Percentiles rank a stretch among this genome's conserved stretches.
phyloP scores from a whole-genome alignment of 2,329 filamentous ascomycete species.

The Fusarium austroafricanum region DNA sequence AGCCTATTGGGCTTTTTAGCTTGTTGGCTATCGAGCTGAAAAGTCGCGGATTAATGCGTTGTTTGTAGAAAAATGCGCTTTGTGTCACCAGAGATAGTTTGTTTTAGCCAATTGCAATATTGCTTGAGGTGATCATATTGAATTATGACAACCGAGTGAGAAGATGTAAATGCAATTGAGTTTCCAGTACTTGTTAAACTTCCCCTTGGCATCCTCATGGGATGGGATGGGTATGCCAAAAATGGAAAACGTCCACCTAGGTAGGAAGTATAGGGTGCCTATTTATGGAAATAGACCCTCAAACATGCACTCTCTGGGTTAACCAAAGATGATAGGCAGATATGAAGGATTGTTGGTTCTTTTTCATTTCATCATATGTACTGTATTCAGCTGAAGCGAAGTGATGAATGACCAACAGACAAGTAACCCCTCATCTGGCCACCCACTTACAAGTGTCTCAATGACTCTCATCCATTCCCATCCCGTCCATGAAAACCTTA shows the following conservation, averaged over 20 bases:
- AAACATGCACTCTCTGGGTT: not conserved
- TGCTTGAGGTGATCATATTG: not conserved
- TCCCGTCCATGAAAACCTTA: slow-evolving; percentile 6
- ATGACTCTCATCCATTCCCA: not conserved
- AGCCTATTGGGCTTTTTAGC: not conserved
- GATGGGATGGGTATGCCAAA: not conserved
- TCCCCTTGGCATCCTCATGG: no score
- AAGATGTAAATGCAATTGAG: not conserved
- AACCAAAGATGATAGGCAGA: not conserved
- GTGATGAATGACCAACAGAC: not conserved
- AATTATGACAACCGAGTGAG: no score
- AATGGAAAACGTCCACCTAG: not conserved
- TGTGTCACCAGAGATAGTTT: not conserved
- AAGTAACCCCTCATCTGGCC: slow-evolving; percentile 15
- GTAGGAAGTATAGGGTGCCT: not conserved
- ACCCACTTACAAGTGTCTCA: slow-evolving; percentile 2
- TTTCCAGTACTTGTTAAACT: not conserved
- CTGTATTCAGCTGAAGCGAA: not conserved
- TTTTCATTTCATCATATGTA: not conserved
- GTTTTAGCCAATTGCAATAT: not conserved
- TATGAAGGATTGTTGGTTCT: not conserved
- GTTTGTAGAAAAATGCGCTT: not conserved
- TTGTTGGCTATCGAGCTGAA: not conserved
- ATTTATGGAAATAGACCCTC: not conserved
- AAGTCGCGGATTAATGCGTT: not conserved